A percentile compares a stretch with the other conserved stretches of the same genome.
phyloP scores from a whole-genome alignment of 2,329 filamentous ascomycete genomes.

The Xylariomycetidae sp. region DNA sequence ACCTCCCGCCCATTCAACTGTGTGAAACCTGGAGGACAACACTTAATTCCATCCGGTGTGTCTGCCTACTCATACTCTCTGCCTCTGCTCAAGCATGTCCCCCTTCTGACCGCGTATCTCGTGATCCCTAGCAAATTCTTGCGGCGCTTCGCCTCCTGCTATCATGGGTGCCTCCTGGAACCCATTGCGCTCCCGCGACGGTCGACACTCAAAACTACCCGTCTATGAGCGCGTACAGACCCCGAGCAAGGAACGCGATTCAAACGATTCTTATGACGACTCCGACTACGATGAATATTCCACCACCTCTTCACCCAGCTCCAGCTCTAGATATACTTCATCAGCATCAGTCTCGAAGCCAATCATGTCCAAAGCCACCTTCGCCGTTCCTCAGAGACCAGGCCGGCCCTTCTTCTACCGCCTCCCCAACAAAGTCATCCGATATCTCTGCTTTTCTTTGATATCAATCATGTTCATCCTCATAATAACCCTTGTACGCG shows the following conservation, averaged over 20 bases:
- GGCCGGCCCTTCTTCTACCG: slow-evolving; percentile 46
- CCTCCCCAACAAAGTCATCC: slow-evolving; percentile 67
- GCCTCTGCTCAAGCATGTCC: too few relatives aligned
- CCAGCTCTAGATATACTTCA: slow-evolving; percentile 51
- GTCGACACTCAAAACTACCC: slow-evolving; percentile 39
- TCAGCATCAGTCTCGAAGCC: slow-evolving; percentile 38
- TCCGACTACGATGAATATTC: slow-evolving; percentile 34
- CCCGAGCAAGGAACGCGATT: slow-evolving; percentile 45
- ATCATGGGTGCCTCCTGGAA: slow-evolving; percentile 47
- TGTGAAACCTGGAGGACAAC: too few relatives aligned
- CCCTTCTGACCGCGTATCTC: too few relatives aligned
- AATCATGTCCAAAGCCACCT: slow-evolving; percentile 37
- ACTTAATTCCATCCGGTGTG: too few relatives aligned
- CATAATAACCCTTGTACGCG: slow-evolving; percentile 68
- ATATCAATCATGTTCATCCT: slow-evolving; percentile 69
- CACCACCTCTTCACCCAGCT: slow-evolving; percentile 39
- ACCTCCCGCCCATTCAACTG: too few relatives aligned
- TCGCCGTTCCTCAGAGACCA: slow-evolving; percentile 26
- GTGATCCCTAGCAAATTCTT: too few relatives aligned
- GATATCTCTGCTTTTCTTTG: slow-evolving; percentile 72
- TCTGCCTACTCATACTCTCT: too few relatives aligned
- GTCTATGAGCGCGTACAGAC: slow-evolving; percentile 43
- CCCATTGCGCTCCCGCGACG: slow-evolving; percentile 42
- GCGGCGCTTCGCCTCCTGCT: too few relatives aligned
- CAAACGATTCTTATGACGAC: slow-evolving; percentile 45